Percentiles rank a stretch among this genome's conserved stretches.
Conservation (phyloP, 2,329 filamentous ascomycete species). For the Xylariaceae sp. region DNA sequence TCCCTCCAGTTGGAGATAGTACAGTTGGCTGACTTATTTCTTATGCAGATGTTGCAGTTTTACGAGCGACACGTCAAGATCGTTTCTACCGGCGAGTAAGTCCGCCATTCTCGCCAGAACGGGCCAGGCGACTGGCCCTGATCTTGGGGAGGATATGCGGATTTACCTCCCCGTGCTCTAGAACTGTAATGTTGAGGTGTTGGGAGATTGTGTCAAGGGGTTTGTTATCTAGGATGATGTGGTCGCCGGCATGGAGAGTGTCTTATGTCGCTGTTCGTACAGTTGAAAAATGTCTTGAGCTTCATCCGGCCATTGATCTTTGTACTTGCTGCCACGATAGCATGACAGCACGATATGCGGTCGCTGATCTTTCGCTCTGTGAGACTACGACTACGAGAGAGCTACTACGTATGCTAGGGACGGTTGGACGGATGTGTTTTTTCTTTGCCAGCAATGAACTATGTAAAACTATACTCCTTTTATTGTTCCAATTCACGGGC, state of each 20-base stretch:
- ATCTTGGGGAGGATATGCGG: background rate
- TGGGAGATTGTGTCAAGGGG: background rate
- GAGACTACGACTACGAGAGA: background rate
- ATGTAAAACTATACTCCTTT: background rate
- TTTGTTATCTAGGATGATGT: background rate
- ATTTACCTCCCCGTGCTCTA: background rate
- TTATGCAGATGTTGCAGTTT: slow-evolving; percentile 51
- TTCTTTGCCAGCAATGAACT: background rate
- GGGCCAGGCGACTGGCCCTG: too few relatives aligned
- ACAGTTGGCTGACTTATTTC: slow-evolving; percentile 4
- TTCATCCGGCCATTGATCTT: background rate
- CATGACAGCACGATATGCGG: background rate
- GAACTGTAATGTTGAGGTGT: background rate
- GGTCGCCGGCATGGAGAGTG: background rate
- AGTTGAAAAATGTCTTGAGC: background rate
- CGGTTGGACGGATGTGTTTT: background rate
- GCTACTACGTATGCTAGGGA: background rate
- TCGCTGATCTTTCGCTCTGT: background rate
- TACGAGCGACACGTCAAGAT: slow-evolving; percentile 56
- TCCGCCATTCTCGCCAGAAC: background rate
- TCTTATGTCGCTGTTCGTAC: background rate
- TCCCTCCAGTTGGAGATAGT: background rate
- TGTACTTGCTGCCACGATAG: background rate
- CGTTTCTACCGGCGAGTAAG: slow-evolving; percentile 33
- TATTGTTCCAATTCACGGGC: background rate